Percentiles rank a stretch among this genome's conserved stretches.
These are phyloP conservation scores for Isoetes engelmannii DNA, from an alignment of 83 land plant species.

Conservation along the genomic window DNA sequence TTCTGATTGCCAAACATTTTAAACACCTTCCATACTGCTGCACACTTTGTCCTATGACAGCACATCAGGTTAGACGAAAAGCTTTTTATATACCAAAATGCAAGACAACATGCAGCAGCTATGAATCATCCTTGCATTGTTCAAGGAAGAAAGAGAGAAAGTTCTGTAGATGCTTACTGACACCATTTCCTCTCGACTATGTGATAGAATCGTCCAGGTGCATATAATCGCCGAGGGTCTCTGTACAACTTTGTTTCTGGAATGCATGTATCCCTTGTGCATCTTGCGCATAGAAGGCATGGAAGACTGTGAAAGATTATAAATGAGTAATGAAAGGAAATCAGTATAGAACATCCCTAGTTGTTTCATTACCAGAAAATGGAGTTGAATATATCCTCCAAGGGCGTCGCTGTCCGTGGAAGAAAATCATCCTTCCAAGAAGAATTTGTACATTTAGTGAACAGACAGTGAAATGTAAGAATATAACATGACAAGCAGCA, in stretches of 20 bases:
- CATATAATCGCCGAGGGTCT: constrained; percentile 2
- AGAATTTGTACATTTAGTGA: not conserved
- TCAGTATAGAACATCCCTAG: not conserved
- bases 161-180: not conserved
- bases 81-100: not conserved
- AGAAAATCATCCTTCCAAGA: constrained; percentile 32
- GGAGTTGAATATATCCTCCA: constrained; percentile 35
- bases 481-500: not conserved
- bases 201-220: constrained; percentile 1
- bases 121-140: too few relatives aligned
- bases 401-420: constrained; percentile 42
- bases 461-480: not conserved
- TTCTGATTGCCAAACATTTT: too few relatives aligned
- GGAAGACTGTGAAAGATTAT: constrained; percentile 5
- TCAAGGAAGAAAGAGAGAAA: not conserved
- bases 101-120: too few relatives aligned
- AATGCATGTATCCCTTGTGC: constrained; percentile 2
- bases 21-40: too few relatives aligned
- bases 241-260: not conserved
- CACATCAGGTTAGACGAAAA: not conserved
- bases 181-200: not conserved
- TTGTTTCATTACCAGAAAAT: constrained; percentile 24
- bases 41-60: not conserved
- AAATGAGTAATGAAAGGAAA: not conserved
- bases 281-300: not conserved